These are phyloP conservation scores for Catenaria anguillulae DNA, from an alignment of 371 early-diverging fungal genomes.

Conservation along the genomic window DNA sequence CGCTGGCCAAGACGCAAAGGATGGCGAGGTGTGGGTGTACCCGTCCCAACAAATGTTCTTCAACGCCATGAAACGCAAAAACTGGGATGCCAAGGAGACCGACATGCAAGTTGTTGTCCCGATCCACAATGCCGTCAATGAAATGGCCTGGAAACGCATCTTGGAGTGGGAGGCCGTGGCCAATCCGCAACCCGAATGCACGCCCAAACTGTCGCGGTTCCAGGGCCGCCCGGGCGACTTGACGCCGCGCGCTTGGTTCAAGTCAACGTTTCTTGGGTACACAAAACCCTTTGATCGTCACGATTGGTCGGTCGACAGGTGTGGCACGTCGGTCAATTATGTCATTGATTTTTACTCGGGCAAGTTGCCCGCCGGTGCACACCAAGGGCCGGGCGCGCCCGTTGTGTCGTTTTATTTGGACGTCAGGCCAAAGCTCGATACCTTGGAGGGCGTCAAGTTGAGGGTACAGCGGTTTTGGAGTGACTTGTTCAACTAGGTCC, in stretches of 20 bases:
- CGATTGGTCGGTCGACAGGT: constrained; percentile 60
- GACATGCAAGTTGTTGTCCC: constrained; percentile 84
- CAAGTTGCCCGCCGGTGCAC: constrained; percentile 32
- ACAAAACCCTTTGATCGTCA: constrained; percentile 63
- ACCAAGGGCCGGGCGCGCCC: constrained; percentile 12
- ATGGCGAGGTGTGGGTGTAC: constrained; percentile 68
- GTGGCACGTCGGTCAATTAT: constrained; percentile 54
- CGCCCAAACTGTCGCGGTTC: constrained; percentile 60
- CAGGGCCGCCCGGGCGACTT: constrained; percentile 65
- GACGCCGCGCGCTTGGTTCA: constrained; percentile 57
- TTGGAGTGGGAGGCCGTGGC: constrained; percentile 76
- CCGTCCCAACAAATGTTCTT: constrained; percentile 93
- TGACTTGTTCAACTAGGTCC: background rate
- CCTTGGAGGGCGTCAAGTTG: constrained; percentile 5
- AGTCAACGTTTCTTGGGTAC: constrained; percentile 20
- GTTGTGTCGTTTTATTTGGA: constrained; percentile 64
- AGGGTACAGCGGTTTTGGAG: background rate
- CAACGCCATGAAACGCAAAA: constrained; percentile 84
- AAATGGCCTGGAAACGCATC: constrained; percentile 85
- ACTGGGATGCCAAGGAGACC: constrained; percentile 79
- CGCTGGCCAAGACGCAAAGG: constrained; percentile 14
- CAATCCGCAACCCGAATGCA: constrained; percentile 20
- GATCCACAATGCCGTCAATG: constrained; percentile 94
- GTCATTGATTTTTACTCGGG: constrained; percentile 65
- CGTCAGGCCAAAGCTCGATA: constrained; percentile 49